phyloP scores from a whole-genome alignment of 257 asterid genomes.

The Fraxinus anomala region DNA sequence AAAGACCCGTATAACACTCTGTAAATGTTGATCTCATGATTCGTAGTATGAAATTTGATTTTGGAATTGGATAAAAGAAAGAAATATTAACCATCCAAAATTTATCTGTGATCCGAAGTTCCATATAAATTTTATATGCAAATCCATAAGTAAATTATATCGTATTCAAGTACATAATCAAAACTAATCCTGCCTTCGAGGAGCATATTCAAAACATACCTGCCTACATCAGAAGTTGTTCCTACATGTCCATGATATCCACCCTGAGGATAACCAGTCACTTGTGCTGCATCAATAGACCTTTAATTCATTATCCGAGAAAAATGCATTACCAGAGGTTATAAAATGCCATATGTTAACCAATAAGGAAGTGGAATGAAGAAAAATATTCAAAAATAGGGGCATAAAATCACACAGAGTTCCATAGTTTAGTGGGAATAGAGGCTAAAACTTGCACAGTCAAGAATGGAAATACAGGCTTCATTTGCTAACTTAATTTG shows the following conservation, averaged over 20 bases:
- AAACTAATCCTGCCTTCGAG: not conserved
- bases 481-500: not conserved
- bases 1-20: not conserved
- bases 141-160: not conserved
- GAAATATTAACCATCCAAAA: not conserved
- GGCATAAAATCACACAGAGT: not conserved
- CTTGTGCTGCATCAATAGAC: conserved; percentile 57
- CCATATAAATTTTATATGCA: not conserved
- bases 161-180: not conserved
- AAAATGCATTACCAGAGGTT: not conserved
- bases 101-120: not conserved
- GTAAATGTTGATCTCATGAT: not conserved
- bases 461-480: too few species aligned
- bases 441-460: not conserved
- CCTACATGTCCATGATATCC: conserved; percentile 51
- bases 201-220: conserved; percentile 44
- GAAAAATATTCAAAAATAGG: not conserved
- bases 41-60: not conserved
- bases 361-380: not conserved
- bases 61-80: not conserved
- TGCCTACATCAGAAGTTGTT: conserved; percentile 40
- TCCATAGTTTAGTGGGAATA: not conserved
- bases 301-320: conserved; percentile 15
- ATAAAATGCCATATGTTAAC: conserved; percentile 5
- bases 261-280: conserved; percentile 45